Evolutionary conservation across 768 basidiomycete genomes (phyloP), one percentile per base, ranked within the genome.

Genomic region (Mycena olivaceomarginata): DNA sequence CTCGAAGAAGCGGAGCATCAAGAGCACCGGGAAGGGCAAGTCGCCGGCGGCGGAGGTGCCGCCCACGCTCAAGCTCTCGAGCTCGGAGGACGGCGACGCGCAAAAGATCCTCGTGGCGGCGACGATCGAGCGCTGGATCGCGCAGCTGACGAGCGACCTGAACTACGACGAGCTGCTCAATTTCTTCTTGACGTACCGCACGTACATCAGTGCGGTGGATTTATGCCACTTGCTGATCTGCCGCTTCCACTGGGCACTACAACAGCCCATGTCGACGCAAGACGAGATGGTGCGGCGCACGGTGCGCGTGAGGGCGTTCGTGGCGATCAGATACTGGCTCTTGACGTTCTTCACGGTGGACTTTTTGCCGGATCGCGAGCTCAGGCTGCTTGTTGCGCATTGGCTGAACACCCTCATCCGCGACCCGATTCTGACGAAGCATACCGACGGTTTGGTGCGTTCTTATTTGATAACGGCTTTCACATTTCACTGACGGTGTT

Each of bases 101-200:
- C 86, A 87, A 80, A 90, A 85, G 78, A 88, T 96, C 37, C 87
- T 98, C n/a, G 87, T 98, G 16, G 97, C 96, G 0, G 97, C 97
- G 5, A 97, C 96, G 4, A 96, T 98, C 81, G 97, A 98, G 83
- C 93, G 97, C 0, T 97, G 96, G 96, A 94, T 98, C 70, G 96
- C 96, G 0, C 96, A 98, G 81, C 87, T 98, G 65, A 98, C 97
- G 41, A 95, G 94, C 80, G 93, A 95, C 80, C 88, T 97, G 81
- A 93, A 95, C 84, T 95, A 96, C 74, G 96, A 97, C 83, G 95
- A 97, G 80, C 89, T 97, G 40, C 90, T 97, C 72, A 93, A 95
- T 81, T 98, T 98, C 83, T 97, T 98, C 90, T 90, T 98, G 83
- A 97, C 97, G 2, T 98, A 97, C 82, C 93, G 97, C 71, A 92